Percentiles rank a stretch among this genome's conserved stretches.
These are phyloP conservation scores for Ustilago loliicola DNA, from an alignment of 1,284 basidiomycete species.

Conservation along the genomic window DNA sequence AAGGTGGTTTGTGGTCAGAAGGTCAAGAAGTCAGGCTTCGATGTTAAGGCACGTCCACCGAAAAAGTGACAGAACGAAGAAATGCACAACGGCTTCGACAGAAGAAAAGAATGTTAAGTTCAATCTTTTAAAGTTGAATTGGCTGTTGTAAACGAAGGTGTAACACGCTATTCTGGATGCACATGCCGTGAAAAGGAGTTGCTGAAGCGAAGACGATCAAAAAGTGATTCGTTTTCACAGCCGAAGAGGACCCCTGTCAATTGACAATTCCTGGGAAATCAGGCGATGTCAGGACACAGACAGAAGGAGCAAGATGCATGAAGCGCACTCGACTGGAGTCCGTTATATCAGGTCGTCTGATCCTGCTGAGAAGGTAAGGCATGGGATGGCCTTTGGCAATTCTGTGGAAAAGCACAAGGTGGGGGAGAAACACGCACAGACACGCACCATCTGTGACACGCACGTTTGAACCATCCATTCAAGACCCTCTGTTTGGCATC, in stretches of 20 bases:
- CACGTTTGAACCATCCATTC: neutral
- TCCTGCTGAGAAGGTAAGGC: neutral
- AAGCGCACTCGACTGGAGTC: neutral
- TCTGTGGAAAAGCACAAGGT: neutral
- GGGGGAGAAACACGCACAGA: neutral
- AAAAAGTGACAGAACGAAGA: conserved; percentile 2
- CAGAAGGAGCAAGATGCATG: neutral
- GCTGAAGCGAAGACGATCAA: neutral
- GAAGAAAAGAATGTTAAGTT: no score
- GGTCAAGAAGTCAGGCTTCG: neutral
- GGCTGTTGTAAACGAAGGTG: no score
- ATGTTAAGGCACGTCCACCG: conserved; percentile 1
- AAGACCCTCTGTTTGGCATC: neutral
- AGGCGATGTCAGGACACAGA: conserved; percentile 7
- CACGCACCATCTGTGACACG: neutral
- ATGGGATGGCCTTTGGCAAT: neutral
- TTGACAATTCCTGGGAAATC: conserved; percentile 2
- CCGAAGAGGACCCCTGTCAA: conserved; percentile 1
- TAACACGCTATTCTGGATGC: no score
- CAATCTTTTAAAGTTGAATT: no score
- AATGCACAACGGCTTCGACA: neutral
- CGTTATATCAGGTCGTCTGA: conserved; percentile 9
- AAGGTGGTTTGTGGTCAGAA: neutral
- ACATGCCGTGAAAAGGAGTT: neutral
- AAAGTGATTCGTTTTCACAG: no score